Base-by-base conservation (phyloP, 2,329 filamentous ascomycete genomes). In the Diaporthe vaccinii region DNA sequence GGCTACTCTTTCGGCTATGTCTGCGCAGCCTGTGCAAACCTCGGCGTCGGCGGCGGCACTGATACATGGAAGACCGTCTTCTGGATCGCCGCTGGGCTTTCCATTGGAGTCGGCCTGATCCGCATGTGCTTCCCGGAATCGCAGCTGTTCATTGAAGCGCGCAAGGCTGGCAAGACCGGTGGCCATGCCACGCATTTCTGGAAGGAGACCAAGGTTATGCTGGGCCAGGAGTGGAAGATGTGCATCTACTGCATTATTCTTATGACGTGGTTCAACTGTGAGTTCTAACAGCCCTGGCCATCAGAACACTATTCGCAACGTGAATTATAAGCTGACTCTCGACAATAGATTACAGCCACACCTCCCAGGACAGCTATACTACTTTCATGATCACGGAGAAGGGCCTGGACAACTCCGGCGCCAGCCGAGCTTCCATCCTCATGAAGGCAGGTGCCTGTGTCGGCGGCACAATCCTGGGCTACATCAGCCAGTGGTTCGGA, bases 1-100 rank as follows among this genome's bases (percentile, higher is more conserved):
- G 95, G 94, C 3, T 96, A 95, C 82, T 93, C 93, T 0, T 89
- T 95, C 77, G 94, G 94, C 44, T 96, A 96, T 80, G 91, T 97
- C 55, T 88, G 95, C 77, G 94, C 94, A 8, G 94, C 94, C 3
- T 93, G 91, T 80, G 91, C 91, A 79, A 95, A 94, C 78, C 89
- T 95, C 55, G 93, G 92, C 67, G 92, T 95, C 22, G 93, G 93
- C 44, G 92, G 89, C 15, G 85, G 79, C 5, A 85, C 85, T 1
- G 86, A 93, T 2, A 90, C 88, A 58, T 96, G 93, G 93, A 95
- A 95, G 86, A 93, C 87, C 0, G 90, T 95, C 59, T 95, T 94
- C 82, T 95, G 92, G 92, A 90, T 93, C 76, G 93, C 85, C 76
- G 91, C 93, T 1, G 92, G 90, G 5, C 83, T 94, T 58, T 93